Conservation (phyloP, 2,329 filamentous ascomycete genomes). For the Geosmithia putterillii region DNA sequence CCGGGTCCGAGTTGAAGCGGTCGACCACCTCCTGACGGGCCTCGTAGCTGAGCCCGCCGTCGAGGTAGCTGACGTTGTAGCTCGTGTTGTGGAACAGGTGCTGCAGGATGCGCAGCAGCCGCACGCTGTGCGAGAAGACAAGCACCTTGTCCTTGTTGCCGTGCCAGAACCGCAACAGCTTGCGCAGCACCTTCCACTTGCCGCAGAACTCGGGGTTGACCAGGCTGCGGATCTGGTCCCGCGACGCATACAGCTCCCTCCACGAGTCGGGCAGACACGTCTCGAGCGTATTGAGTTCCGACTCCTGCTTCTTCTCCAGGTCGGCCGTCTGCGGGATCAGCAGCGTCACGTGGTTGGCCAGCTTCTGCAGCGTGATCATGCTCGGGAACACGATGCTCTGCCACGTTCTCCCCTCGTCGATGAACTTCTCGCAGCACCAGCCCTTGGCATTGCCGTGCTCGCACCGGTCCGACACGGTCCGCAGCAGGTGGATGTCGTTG, state of each 20-base stretch:
- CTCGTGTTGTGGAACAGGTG: slow-evolving; percentile 77
- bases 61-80: slow-evolving; percentile 85
- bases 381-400: slow-evolving; percentile 72
- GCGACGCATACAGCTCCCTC: slow-evolving; percentile 58
- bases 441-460: slow-evolving; percentile 54
- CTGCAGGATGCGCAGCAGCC: slow-evolving; percentile 71
- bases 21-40: slow-evolving; percentile 75
- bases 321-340: slow-evolving; percentile 61
- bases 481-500: slow-evolving; percentile 57
- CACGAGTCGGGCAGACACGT: slow-evolving; percentile 64
- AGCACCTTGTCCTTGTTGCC: slow-evolving; percentile 85
- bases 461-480: slow-evolving; percentile 54
- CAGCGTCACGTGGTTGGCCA: slow-evolving; percentile 86
- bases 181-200: slow-evolving; percentile 88
- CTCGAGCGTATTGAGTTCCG: slow-evolving; percentile 62
- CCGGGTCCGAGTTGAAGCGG: slow-evolving; percentile 79
- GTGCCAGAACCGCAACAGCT: slow-evolving; percentile 82
- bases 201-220: slow-evolving; percentile 88
- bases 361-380: slow-evolving; percentile 71
- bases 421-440: slow-evolving; percentile 65
- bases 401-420: slow-evolving; percentile 52
- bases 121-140: slow-evolving; percentile 87
- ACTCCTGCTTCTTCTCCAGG: slow-evolving; percentile 58
- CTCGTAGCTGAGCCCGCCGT: slow-evolving; percentile 72
- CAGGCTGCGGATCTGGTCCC: slow-evolving; percentile 69